phyloP scores from a whole-genome alignment of 306 rosid genomes.

The Cucurbita maxima region DNA sequence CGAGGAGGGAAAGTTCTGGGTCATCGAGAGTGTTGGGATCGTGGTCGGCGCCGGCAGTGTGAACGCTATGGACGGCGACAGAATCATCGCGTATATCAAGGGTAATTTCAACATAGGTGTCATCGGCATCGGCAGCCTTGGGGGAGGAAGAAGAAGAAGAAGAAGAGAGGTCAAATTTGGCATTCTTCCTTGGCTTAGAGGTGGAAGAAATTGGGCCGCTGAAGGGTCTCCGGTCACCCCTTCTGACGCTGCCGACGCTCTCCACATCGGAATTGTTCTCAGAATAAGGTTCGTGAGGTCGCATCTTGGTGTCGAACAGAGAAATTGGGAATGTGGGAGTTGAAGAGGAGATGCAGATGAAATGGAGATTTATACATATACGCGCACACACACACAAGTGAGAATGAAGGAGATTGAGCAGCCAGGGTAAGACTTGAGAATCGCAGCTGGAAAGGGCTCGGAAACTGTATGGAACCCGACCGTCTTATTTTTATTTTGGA shows the following conservation, averaged over 20 bases:
- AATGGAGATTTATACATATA: background rate
- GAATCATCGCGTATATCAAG: constrained; percentile 41
- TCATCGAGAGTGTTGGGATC: constrained; percentile 13
- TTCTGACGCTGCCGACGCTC: background rate
- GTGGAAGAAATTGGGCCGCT: constrained; percentile 23
- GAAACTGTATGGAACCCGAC: background rate
- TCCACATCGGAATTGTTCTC: background rate
- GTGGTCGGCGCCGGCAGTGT: constrained; percentile 10
- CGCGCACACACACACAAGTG: background rate
- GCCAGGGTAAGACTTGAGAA: background rate
- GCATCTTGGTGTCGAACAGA: background rate
- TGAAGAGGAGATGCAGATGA: background rate
- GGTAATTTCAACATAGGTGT: constrained; percentile 36
- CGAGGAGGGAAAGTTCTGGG: constrained; percentile 30
- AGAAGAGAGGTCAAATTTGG: constrained; percentile 6
- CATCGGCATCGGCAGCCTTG: constrained; percentile 5
- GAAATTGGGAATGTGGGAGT: background rate
- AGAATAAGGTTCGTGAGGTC: background rate
- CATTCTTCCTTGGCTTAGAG: constrained; percentile 4
- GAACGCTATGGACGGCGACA: constrained; percentile 51
- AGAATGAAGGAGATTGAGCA: background rate
- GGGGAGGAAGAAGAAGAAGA: background rate
- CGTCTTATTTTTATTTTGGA: background rate
- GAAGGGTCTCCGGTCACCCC: constrained; percentile 11
- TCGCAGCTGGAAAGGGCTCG: background rate